Evolutionary conservation across 2,329 filamentous ascomycete species (phyloP).

Genomic region (Verticillium albo-atrum): DNA sequence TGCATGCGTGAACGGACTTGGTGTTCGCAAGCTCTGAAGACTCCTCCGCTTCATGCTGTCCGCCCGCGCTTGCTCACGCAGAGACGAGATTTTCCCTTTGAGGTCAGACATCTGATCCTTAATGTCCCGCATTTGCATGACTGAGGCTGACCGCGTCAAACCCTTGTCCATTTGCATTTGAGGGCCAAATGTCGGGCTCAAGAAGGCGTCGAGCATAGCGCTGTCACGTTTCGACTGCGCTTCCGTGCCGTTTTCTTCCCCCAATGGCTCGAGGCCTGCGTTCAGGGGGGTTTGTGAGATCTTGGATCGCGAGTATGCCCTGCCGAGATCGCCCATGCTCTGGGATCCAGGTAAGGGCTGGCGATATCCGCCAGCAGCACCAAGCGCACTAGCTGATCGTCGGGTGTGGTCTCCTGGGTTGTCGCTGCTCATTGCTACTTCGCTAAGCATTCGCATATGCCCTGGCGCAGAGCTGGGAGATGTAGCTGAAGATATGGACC

Average conservation of each 20-base stretch:
- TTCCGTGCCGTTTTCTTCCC: slow-evolving; percentile 42
- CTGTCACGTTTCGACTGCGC: slow-evolving; percentile 24
- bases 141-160: slow-evolving; percentile 63
- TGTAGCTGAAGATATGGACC: slow-evolving; percentile 21
- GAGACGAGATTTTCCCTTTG: slow-evolving; percentile 76
- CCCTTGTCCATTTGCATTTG: slow-evolving; percentile 40
- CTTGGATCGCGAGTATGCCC: slow-evolving; percentile 27
- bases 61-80: slow-evolving; percentile 73
- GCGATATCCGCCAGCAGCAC: slow-evolving; percentile 54
- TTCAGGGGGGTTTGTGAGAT: slow-evolving; percentile 36
- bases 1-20: slow-evolving; percentile 75
- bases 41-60: slow-evolving; percentile 76
- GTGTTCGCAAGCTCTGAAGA: slow-evolving; percentile 67
- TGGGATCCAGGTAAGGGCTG: slow-evolving; percentile 40
- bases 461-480: slow-evolving; percentile 28
- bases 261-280: slow-evolving; percentile 44
- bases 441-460: slow-evolving; percentile 59
- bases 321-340: slow-evolving; percentile 36
- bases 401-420: slow-evolving; percentile 30
- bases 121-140: slow-evolving; percentile 67
- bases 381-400: slow-evolving; percentile 61
- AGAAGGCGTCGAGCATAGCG: slow-evolving; percentile 29
- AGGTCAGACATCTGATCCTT: slow-evolving; percentile 83
- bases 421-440: slow-evolving; percentile 30
- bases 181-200: slow-evolving; percentile 41